phyloP scores from a whole-genome alignment of 495 filamentous ascomycete genomes.

The Podospora australis region DNA sequence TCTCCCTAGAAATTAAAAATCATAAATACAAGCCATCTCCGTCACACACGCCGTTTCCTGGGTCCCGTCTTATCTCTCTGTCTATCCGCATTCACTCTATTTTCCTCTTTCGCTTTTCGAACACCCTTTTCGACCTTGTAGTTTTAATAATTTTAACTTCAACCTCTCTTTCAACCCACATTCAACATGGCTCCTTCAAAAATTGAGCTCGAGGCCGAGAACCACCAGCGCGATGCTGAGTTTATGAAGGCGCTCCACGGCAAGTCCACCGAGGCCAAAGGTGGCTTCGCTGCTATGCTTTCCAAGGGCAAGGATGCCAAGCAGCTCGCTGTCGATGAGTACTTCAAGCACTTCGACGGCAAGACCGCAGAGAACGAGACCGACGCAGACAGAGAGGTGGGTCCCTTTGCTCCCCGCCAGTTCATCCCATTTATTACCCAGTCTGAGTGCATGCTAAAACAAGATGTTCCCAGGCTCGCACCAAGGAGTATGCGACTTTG shows the following conservation, averaged over 20 bases:
- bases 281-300: conserved; percentile 77
- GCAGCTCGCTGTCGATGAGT: conserved; percentile 87
- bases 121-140: background rate
- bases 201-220: conserved; percentile 67
- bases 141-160: conserved; percentile 3
- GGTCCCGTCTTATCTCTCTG: background rate
- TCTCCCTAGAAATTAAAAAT: conserved; percentile 1
- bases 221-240: conserved; percentile 82
- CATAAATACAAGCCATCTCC: too few species aligned
- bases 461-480: conserved; percentile 69
- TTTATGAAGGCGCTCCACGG: conserved; percentile 93
- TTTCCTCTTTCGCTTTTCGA: background rate
- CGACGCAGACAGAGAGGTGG: conserved; percentile 66
- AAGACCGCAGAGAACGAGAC: conserved; percentile 81
- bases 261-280: conserved; percentile 62
- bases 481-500: conserved; percentile 86
- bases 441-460: conserved; percentile 12
- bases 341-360: conserved; percentile 99
- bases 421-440: background rate
- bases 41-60: background rate
- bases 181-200: conserved; percentile 43
- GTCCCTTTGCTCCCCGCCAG: conserved; percentile 10
- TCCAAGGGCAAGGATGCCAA: conserved; percentile 77
- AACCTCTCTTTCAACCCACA: conserved; percentile 2
- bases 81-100: background rate